A percentile compares a stretch with the other conserved stretches of the same genome.
Evolutionary conservation across 805 yeast species (phyloP).

Genomic region (Metschnikowia lochheadii): DNA sequence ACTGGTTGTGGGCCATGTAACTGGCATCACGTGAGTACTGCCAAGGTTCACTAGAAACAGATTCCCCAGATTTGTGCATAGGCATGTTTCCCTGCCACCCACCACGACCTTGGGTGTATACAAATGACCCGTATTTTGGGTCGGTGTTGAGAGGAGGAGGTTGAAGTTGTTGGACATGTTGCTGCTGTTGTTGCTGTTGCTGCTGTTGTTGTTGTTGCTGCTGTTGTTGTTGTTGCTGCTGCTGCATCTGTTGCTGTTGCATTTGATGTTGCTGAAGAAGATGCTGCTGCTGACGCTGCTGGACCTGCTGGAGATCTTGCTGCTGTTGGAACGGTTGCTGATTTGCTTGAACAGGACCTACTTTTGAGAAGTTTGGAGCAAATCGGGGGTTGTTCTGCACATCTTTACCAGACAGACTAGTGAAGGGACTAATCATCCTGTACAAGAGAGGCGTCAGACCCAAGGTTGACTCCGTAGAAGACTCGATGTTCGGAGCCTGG

Average conservation of each 20-base stretch:
- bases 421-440: constrained; percentile 1
- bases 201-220: constrained; percentile 1
- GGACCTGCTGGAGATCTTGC: neutral
- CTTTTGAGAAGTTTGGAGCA: neutral
- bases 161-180: neutral
- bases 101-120: neutral
- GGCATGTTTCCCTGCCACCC: constrained; percentile 1
- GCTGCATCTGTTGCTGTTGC: constrained; percentile 10
- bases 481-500: neutral
- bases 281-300: constrained; percentile 13
- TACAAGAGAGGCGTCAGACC: neutral
- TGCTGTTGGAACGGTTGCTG: neutral
- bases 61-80: neutral
- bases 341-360: neutral
- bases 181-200: neutral
- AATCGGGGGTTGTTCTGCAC: neutral
- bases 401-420: constrained; percentile 2
- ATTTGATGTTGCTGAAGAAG: constrained; percentile 6
- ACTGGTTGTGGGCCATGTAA: neutral
- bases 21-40: neutral
- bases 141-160: neutral
- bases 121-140: neutral
- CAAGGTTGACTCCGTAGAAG: neutral
- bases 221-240: constrained; percentile 11
- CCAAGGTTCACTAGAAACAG: neutral